Evolutionary conservation across 2,329 filamentous ascomycete species (phyloP), one percentile per base, ranked within the genome.

Genomic region (Aspergillus floridensis): DNA sequence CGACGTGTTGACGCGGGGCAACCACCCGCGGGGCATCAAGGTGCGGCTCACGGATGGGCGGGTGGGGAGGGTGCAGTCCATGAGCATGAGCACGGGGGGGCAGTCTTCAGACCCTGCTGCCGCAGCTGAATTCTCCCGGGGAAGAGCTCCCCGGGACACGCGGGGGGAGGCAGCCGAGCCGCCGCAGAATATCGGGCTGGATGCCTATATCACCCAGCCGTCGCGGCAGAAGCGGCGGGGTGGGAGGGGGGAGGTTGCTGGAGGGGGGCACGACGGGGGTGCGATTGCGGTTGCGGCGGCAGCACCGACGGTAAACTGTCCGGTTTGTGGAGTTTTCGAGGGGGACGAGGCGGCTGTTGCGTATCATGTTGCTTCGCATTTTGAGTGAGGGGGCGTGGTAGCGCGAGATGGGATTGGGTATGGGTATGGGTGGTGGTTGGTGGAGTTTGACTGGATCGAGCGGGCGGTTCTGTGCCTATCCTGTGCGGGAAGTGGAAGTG

Each of bases 11-110:
- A 93, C 90, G 2, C 80, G 84, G 1, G 88, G 89, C 26, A 85
- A 93, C 65, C 90, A 93, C 68, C 88, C 89, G 2, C 82, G 88
- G 10, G 90, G 90, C 38, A 90, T 93, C 77, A 93, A 93, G 74
- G 89, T 93, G 24, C 84, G 90, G 2, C 79, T 93, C 5, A 76
- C 79, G 1, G 88, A 90, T 71, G 90, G 90, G 1, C 81, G 88
- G 26, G 84, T 93, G 2, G 90, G 90, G 2, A 79, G 90, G 16
- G 90, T 93, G 29, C 90, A 93, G 74, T 65, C 63, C 16, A 59
- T 67, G 52, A 8, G 8, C 14, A 5, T 10, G 35, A 32, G 7
- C 57, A 8, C 5, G 59, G 55, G 31, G 24, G 55, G 49, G 29
- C n/a, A 35, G 51, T 26, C 21, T 22, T 16, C 46, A 19, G 29